A percentile compares a stretch with the other conserved stretches of the same genome.
Conservation (phyloP, 1,284 basidiomycete species). For the Vanrija pseudolonga region DNA sequence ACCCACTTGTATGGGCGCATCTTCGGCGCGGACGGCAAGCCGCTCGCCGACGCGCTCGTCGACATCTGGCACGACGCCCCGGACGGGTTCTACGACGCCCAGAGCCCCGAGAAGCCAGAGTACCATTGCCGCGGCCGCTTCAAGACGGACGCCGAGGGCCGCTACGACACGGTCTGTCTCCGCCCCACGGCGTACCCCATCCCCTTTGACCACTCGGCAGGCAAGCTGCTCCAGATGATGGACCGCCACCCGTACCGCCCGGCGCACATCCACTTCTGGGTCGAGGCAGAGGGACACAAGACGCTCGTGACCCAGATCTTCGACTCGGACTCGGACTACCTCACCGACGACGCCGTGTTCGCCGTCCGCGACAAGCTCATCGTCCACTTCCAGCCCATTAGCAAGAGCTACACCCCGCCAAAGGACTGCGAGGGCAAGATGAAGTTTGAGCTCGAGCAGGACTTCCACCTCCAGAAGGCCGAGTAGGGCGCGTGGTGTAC, state of each 20-base stretch:
- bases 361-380: constrained; percentile 43
- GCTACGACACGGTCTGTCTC: constrained; percentile 39
- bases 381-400: constrained; percentile 24
- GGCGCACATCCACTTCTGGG: constrained; percentile 46
- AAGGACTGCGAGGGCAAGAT: constrained; percentile 12
- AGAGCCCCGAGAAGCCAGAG: constrained; percentile 45
- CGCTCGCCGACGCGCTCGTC: constrained; percentile 39
- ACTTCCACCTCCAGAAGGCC: constrained; percentile 17
- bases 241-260: constrained; percentile 46
- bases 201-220: constrained; percentile 45
- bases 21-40: constrained; percentile 38
- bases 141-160: constrained; percentile 40
- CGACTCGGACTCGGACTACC: constrained; percentile 42
- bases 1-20: constrained; percentile 39
- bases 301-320: constrained; percentile 44
- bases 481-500: no score
- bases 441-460: constrained; percentile 24
- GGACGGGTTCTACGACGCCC: constrained; percentile 49
- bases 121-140: constrained; percentile 42
- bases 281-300: constrained; percentile 31
- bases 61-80: constrained; percentile 48
- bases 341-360: constrained; percentile 48
- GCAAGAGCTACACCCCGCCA: constrained; percentile 5
- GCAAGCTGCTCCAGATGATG: constrained; percentile 43
- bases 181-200: constrained; percentile 48